Base-by-base conservation (phyloP, 768 basidiomycete genomes). In the Calocybe cyanea region DNA sequence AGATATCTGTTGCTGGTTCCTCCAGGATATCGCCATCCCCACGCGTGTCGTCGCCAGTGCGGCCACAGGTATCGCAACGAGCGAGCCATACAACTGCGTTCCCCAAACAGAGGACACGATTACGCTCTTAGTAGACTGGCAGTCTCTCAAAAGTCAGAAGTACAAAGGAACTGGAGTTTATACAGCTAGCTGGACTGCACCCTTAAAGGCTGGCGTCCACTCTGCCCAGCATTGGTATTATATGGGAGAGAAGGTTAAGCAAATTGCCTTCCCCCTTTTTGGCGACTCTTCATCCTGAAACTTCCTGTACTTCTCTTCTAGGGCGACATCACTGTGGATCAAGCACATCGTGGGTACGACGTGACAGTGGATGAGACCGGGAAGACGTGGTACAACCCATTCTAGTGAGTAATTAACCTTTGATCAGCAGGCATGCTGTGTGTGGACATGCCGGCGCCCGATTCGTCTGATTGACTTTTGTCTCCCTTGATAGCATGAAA, bases 171-270 rank as follows among this genome's bases (percentile, higher is more conserved):
- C 87, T 1, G 92, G 81, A 1, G 88, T 95, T 1, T 96, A 92
- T 68, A 93, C 93, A 4, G 92, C 93, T 7, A 88, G 86, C 41
- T 96, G 92, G 92, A 93, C 92, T 1, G 92, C 93, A 0, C 93
- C 92, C 14, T 69, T 92, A 48, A 87, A 88, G 61, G 75, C 87
- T 17, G 92, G 92, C n/a, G 76, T 95, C 7, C 92, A 94, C 63
- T 85, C 87, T 7, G 86, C 85, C 32, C 92, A 96, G 58, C 84
- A 90, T 58, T 94, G 89, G 87, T 92, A 94, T 66, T 94, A 93
- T 67, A 90, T 94, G 87, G 92, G 78, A 39, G 86, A 90, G 70
- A 94, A 90, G 75, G 90, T 83, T 43, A 7, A 64, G 36, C 39
- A 28, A 38, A 46, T 15, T 17, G 8, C 42, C 18, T 13, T 40